These are phyloP conservation scores for Passiflora organensis DNA, from an alignment of 345 rosid species.

Conservation along the genomic window DNA sequence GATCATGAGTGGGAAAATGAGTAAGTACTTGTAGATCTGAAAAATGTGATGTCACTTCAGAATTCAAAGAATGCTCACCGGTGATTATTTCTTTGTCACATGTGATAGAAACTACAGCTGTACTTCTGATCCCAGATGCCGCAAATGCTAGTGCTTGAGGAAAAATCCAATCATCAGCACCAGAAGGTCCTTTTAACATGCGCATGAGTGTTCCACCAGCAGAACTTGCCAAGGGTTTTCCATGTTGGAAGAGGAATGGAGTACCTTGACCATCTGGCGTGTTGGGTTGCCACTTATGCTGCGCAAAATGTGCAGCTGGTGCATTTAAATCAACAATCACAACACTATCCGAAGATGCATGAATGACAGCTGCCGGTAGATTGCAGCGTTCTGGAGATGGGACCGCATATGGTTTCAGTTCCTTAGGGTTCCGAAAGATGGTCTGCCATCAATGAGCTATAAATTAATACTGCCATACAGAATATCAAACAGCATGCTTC, in stretches of 20 bases:
- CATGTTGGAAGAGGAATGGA: conserved; percentile 93
- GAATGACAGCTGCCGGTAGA: conserved; percentile 90
- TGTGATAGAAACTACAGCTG: conserved; percentile 75
- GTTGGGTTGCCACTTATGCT: conserved; percentile 96
- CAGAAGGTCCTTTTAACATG: conserved; percentile 79
- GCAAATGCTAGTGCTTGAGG: conserved; percentile 94
- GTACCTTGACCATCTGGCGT: conserved; percentile 92
- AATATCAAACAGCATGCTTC: conserved; percentile 1
- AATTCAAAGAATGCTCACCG: conserved; percentile 35
- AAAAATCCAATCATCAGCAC: conserved; percentile 65
- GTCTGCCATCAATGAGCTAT: conserved; percentile 50
- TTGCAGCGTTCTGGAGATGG: conserved; percentile 87
- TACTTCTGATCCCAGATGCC: conserved; percentile 72
- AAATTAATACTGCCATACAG: not conserved
- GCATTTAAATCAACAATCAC: conserved; percentile 73
- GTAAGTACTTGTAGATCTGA: no score
- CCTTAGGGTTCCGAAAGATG: conserved; percentile 85
- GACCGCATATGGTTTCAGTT: conserved; percentile 69
- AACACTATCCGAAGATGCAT: conserved; percentile 77
- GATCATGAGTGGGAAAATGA: no score
- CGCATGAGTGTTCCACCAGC: conserved; percentile 74
- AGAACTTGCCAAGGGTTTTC: conserved; percentile 57
- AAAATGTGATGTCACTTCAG: no score
- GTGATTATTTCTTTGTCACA: conserved; percentile 77
- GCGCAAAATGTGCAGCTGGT: conserved; percentile 88